Percentiles rank a stretch among this genome's conserved stretches.
phyloP scores from a whole-genome alignment of 106 monocot species.

The Platanthera guangdongensis region DNA sequence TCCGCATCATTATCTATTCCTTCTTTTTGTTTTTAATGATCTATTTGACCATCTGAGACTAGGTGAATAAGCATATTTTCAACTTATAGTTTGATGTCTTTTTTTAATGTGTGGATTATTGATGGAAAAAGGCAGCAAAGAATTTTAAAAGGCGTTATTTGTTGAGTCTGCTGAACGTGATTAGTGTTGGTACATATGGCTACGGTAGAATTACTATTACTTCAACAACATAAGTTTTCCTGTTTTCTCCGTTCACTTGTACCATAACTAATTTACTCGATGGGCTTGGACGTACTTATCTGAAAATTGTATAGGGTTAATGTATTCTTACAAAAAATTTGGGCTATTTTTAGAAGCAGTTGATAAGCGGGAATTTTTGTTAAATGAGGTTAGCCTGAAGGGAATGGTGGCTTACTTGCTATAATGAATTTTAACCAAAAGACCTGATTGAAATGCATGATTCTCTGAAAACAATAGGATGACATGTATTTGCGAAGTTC shows the following conservation, averaged over 20 bases:
- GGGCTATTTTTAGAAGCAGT: background rate
- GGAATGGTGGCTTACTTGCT: background rate
- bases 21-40: background rate
- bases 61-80: background rate
- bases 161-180: background rate
- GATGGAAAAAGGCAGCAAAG: background rate
- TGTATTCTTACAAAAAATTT: background rate
- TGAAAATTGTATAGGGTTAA: background rate
- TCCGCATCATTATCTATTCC: background rate
- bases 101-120: background rate
- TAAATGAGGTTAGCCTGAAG: background rate
- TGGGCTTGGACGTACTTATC: background rate
- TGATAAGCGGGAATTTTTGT: background rate
- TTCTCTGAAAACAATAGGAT: background rate
- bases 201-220: background rate
- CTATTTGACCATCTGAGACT: background rate
- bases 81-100: background rate
- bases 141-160: background rate
- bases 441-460: background rate
- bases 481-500: background rate
- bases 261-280: slow-evolving; percentile 1
- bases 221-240: background rate
- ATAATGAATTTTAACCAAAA: background rate
- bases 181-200: background rate
- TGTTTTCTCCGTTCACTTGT: background rate